phyloP scores from a whole-genome alignment of 805 yeast genomes.

The Ogataea ganodermae region DNA sequence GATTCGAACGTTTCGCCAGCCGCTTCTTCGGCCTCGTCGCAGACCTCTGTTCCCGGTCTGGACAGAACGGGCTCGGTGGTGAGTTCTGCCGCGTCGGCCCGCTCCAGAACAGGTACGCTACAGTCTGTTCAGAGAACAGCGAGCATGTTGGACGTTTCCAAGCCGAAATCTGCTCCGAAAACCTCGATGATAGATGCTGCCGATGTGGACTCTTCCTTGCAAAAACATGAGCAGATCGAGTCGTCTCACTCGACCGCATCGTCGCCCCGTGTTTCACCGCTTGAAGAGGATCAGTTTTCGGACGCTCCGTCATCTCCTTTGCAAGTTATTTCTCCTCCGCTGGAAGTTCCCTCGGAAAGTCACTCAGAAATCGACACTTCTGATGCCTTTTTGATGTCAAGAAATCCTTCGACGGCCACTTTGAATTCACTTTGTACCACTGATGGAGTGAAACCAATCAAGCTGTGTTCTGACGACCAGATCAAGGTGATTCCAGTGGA shows the following conservation, averaged over 20 bases:
- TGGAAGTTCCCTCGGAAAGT: background rate
- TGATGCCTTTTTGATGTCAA: slow-evolving; percentile 8
- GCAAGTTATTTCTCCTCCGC: background rate
- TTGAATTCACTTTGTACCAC: slow-evolving; percentile 26
- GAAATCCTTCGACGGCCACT: slow-evolving; percentile 17
- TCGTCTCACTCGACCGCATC: slow-evolving; percentile 3
- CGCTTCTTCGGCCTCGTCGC: slow-evolving; percentile 17
- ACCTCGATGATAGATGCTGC: slow-evolving; percentile 17
- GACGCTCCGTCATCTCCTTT: slow-evolving; percentile 9
- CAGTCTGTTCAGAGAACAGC: slow-evolving; percentile 11
- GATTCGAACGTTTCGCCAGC: slow-evolving; percentile 4
- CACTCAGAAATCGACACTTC: slow-evolving; percentile 1
- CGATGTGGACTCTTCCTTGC: slow-evolving; percentile 5
- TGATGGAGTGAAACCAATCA: slow-evolving; percentile 27
- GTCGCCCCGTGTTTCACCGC: slow-evolving; percentile 4
- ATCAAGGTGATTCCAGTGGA: slow-evolving; percentile 29
- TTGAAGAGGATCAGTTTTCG: slow-evolving; percentile 6
- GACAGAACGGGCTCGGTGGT: slow-evolving; percentile 11
- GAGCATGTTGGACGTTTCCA: slow-evolving; percentile 20
- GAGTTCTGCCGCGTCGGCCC: slow-evolving; percentile 19
- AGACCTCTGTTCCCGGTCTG: slow-evolving; percentile 4
- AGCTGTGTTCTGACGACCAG: slow-evolving; percentile 21
- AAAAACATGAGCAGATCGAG: slow-evolving; percentile 11
- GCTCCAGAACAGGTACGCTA: slow-evolving; percentile 16
- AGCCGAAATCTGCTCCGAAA: slow-evolving; percentile 13